Evolutionary conservation across 2,329 filamentous ascomycete genomes (phyloP), one percentile per base, ranked within the genome.

Genomic region (Shiraia sp.): DNA sequence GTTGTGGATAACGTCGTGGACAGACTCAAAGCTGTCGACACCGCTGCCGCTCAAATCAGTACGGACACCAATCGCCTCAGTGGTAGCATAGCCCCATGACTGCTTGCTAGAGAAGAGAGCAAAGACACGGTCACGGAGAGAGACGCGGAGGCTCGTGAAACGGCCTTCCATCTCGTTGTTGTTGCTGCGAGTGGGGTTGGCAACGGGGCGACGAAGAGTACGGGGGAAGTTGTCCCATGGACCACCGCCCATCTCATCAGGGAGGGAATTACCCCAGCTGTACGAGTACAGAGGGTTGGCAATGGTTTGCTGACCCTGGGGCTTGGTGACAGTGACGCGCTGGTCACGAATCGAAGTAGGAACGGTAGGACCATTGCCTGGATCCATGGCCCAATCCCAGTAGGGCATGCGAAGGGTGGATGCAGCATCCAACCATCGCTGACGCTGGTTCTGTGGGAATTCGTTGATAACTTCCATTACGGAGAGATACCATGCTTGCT

Each of bases 211-310:
- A 36, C 66, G 66, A 29, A 68, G 61, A 24, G 66, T 67, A 15
- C 26, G 46, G 19, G 63, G 48, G 29, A 36, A 63, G 52, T 48
- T 66, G 55, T 63, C 61, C 56, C 51, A 64, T 32, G 64, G 63
- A 26, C 61, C 62, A 41, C 61, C 59, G 25, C 64, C 64, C 22
- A 82, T 80, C 3, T 75, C 72, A 19, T 71, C 65, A 40, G 83
- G 78, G 12, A 85, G 74, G 0, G 85, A 82, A 45, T 55, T 55
- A 34, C 72, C 65, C 42, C 51, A 74, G 38, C 45, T 66, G 59
- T 75, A 77, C 32, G 61, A 68, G 62, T 72, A 76, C 23, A 77
- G 64, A 3, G 75, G 75, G 57, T 77, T 78, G 38, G 56, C 15
- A 32, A 77, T 70, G 8, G 55, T 65, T 27, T 60, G 55, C 6